These are phyloP conservation scores for Kodamaea laetipori DNA, from an alignment of 805 yeast genomes.

Conservation along the genomic window DNA sequence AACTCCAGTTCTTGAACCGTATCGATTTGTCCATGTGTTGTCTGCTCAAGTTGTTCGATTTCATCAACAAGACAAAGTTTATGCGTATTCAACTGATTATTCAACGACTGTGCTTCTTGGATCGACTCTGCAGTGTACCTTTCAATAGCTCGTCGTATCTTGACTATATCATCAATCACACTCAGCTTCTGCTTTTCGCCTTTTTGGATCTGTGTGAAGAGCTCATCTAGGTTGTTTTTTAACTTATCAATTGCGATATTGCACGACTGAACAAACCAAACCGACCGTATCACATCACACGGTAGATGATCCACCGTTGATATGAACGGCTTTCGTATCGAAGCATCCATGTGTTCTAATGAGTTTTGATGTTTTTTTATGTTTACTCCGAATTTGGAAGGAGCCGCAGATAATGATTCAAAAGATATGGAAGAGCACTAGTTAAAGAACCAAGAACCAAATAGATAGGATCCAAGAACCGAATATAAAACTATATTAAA, in stretches of 20 bases:
- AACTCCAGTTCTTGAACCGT: conserved; percentile 22
- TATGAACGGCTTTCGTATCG: conserved; percentile 26
- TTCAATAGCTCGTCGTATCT: conserved; percentile 15
- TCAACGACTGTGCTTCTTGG: conserved; percentile 29
- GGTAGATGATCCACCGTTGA: conserved; percentile 48
- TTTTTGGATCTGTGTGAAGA: conserved; percentile 11
- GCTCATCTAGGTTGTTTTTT: conserved; percentile 10
- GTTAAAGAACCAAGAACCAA: too few relatives aligned
- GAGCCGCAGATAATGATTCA: conserved; percentile 1
- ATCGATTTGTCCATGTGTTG: conserved; percentile 11
- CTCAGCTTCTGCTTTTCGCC: background rate
- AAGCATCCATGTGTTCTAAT: conserved; percentile 9
- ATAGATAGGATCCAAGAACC: too few relatives aligned
- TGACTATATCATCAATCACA: conserved; percentile 11
- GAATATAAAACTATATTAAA: too few relatives aligned
- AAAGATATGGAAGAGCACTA: too few relatives aligned
- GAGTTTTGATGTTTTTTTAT: conserved; percentile 4
- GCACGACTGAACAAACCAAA: conserved; percentile 44
- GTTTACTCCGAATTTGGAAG: background rate
- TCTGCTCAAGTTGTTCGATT: conserved; percentile 22
- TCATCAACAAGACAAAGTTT: conserved; percentile 26
- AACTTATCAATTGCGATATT: conserved; percentile 30
- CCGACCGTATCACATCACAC: conserved; percentile 43
- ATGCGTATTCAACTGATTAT: conserved; percentile 36
- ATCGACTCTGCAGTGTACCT: conserved; percentile 24